Percentiles rank a stretch among this genome's conserved stretches.
Evolutionary conservation across 1,139 yeast genomes (phyloP).

Genomic region (Scheffersomyces titani): DNA sequence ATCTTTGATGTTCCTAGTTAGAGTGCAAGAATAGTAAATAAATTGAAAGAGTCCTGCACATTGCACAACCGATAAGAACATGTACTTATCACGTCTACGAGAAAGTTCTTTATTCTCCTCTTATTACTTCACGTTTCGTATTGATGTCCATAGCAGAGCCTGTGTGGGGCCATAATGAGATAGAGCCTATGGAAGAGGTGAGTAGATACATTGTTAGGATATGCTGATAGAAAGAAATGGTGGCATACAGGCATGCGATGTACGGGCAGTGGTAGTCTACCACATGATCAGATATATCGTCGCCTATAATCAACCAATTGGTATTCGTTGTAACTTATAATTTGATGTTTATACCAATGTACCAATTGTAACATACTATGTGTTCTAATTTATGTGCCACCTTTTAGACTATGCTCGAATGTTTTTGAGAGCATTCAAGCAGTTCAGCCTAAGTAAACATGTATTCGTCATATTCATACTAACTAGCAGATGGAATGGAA

Average conservation of each 20-base stretch:
- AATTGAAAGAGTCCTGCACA: too few relatives aligned
- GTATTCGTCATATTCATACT: background rate
- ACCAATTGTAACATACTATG: too few relatives aligned
- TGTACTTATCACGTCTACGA: background rate
- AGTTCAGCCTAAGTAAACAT: background rate
- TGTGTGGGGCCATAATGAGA: background rate
- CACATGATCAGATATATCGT: background rate
- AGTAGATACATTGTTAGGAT: background rate
- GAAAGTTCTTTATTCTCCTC: too few relatives aligned
- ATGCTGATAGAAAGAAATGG: too few relatives aligned
- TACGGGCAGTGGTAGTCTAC: too few relatives aligned
- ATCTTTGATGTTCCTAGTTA: background rate
- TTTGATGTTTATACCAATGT: background rate
- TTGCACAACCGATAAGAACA: background rate
- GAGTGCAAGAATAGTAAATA: background rate
- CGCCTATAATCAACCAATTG: background rate
- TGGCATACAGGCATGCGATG: too few relatives aligned
- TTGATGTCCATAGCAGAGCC: background rate
- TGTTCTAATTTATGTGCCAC: background rate
- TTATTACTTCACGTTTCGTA: background rate
- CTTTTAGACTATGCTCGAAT: background rate
- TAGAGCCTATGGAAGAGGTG: background rate
- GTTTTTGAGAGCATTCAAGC: background rate
- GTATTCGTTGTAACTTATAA: background rate
- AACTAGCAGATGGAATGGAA: conserved; percentile 4